Percentiles rank a stretch among this genome's conserved stretches.
phyloP scores from a whole-genome alignment of 768 basidiomycete genomes.

The Boletus fagicola region DNA sequence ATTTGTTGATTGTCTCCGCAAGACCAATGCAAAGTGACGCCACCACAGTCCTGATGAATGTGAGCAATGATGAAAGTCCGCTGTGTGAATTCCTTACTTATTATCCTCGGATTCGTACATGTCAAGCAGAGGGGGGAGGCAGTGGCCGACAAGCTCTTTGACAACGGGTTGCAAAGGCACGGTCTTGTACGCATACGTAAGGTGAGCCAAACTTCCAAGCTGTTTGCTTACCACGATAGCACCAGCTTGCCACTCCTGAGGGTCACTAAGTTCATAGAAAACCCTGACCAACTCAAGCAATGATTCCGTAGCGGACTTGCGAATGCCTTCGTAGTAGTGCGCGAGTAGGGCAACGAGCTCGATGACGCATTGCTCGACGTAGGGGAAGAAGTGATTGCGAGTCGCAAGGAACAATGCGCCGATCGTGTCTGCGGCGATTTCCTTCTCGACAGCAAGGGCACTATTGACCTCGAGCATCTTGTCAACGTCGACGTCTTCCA shows the following conservation, averaged over 20 bases:
- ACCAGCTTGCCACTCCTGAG: conserved; percentile 81
- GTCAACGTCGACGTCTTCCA: conserved; percentile 80
- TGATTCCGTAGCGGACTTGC: conserved; percentile 88
- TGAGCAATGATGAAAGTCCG: conserved; percentile 15
- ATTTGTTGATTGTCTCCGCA: conserved; percentile 87
- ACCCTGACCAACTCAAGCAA: conserved; percentile 86
- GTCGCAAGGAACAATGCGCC: conserved; percentile 87
- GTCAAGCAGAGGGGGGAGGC: conserved; percentile 72
- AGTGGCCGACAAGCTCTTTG: conserved; percentile 73
- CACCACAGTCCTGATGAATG: conserved; percentile 67
- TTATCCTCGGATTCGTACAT: conserved; percentile 95
- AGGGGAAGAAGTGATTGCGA: conserved; percentile 83
- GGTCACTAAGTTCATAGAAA: conserved; percentile 86
- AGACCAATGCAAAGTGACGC: conserved; percentile 84
- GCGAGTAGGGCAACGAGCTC: conserved; percentile 75
- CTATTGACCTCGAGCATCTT: conserved; percentile 92
- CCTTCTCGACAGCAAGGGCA: conserved; percentile 97
- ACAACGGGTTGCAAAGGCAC: conserved; percentile 64
- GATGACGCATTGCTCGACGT: conserved; percentile 76
- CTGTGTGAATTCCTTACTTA: conserved; percentile 63
- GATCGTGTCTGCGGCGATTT: conserved; percentile 96
- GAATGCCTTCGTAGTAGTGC: conserved; percentile 97
- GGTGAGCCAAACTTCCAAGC: neutral
- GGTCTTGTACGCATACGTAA: conserved; percentile 30
- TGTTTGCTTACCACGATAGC: conserved; percentile 50